Conservation (phyloP, 352 stramenopile species). For the Phytophthora rubi region DNA sequence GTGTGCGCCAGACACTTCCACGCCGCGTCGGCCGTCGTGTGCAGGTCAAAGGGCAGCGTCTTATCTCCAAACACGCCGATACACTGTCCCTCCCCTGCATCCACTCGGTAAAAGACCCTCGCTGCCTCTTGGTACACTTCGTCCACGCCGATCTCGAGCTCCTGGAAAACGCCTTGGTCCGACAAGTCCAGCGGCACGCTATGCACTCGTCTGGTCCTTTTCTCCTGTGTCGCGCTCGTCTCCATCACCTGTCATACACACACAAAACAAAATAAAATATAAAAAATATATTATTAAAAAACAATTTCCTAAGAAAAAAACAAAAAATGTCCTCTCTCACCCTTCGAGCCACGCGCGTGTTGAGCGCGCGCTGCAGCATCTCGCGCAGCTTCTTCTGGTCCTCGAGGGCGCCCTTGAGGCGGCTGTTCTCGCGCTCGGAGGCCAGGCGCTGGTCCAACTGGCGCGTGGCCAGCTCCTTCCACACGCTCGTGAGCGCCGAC, state of each 20-base stretch:
- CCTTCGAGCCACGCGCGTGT: constrained; percentile 39
- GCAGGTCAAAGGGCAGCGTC: constrained; percentile 49
- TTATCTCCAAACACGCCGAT: constrained; percentile 53
- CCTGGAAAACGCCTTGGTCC: constrained; percentile 43
- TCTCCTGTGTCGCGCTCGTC: constrained; percentile 30
- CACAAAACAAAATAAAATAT: background rate
- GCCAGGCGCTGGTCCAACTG: constrained; percentile 43
- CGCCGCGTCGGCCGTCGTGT: constrained; percentile 40
- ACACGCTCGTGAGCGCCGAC: constrained; percentile 24
- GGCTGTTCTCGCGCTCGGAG: constrained; percentile 40
- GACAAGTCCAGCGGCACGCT: constrained; percentile 24
- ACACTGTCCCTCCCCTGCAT: constrained; percentile 22
- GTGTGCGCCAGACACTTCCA: constrained; percentile 50
- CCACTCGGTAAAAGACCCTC: constrained; percentile 38
- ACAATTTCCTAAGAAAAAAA: too few relatives aligned
- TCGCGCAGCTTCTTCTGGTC: constrained; percentile 39
- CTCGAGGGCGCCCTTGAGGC: constrained; percentile 37
- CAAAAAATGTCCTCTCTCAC: constrained; percentile 8
- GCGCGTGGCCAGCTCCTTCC: constrained; percentile 36
- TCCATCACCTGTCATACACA: constrained; percentile 32
- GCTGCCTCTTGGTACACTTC: constrained; percentile 46
- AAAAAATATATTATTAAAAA: constrained; percentile 3
- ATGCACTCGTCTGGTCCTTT: constrained; percentile 38
- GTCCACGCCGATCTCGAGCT: constrained; percentile 44
- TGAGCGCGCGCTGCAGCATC: constrained; percentile 41